Evolutionary conservation across 2,329 filamentous ascomycete genomes (phyloP).

Genomic region (Penicillium freii): DNA sequence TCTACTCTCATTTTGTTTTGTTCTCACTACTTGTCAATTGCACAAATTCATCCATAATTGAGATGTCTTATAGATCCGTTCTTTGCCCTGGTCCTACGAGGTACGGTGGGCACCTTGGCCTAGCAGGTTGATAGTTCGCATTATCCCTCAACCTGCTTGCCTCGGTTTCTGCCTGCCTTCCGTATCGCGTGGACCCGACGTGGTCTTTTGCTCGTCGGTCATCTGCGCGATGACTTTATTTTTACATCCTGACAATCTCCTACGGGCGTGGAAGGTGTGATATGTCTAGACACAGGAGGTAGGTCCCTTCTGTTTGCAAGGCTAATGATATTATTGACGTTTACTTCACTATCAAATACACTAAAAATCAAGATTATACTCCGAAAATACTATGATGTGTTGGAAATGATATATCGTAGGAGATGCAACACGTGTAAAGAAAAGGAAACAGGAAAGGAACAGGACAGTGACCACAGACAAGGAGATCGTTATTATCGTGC

Average conservation of each 20-base stretch:
- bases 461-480: background rate
- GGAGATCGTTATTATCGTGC: background rate
- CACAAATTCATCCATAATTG: constrained; percentile 19
- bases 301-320: background rate
- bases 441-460: background rate
- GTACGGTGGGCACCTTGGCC: background rate
- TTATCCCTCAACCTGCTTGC: background rate
- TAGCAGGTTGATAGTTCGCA: background rate
- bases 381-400: background rate
- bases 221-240: background rate
- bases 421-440: constrained; percentile 1
- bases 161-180: background rate
- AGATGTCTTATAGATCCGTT: background rate
- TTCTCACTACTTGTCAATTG: constrained; percentile 29
- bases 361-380: background rate
- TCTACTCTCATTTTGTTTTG: constrained; percentile 22
- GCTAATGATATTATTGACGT: background rate
- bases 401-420: background rate
- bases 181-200: background rate
- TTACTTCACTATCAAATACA: constrained; percentile 1
- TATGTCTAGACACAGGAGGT: background rate
- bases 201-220: background rate
- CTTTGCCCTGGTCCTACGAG: background rate
- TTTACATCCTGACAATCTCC: background rate
- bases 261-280: background rate